phyloP scores from a whole-genome alignment of 2,329 filamentous ascomycete species.

The Aureobasidium melanogenum region DNA sequence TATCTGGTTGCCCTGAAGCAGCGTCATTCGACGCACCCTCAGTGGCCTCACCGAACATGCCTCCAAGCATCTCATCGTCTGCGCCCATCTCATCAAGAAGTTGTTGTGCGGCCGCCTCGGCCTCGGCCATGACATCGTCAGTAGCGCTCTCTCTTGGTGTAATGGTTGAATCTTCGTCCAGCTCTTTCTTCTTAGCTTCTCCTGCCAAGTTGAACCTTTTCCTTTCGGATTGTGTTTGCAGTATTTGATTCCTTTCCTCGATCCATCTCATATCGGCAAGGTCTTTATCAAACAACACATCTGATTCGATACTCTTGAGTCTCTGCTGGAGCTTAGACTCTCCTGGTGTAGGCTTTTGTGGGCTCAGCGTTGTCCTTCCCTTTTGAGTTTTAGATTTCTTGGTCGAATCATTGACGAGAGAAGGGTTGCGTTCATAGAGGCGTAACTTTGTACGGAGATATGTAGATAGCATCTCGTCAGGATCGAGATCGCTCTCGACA shows the following conservation, averaged over 20 bases:
- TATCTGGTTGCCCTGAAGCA: conserved; percentile 13
- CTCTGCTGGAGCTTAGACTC: conserved; percentile 63
- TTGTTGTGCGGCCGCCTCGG: conserved; percentile 31
- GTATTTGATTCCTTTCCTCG: conserved; percentile 33
- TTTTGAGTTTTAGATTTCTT: conserved; percentile 24
- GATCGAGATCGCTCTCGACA: conserved; percentile 41
- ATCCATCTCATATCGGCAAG: conserved; percentile 40
- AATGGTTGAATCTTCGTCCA: background rate
- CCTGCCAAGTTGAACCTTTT: conserved; percentile 21
- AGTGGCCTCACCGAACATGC: conserved; percentile 42
- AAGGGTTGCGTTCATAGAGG: conserved; percentile 38
- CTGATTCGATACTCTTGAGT: conserved; percentile 64
- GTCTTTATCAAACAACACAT: conserved; percentile 41
- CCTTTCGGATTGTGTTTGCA: conserved; percentile 30
- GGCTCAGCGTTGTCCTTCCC: conserved; percentile 15
- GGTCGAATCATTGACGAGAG: conserved; percentile 47
- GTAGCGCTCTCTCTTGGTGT: conserved; percentile 6
- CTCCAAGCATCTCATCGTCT: conserved; percentile 49
- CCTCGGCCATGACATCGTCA: conserved; percentile 42
- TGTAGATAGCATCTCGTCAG: conserved; percentile 51
- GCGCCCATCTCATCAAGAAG: conserved; percentile 33
- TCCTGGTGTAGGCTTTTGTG: conserved; percentile 30
- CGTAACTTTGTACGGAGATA: conserved; percentile 65
- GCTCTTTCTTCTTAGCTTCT: background rate
- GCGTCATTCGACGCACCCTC: background rate